Evolutionary conservation across 2,329 filamentous ascomycete species (phyloP), one percentile per base, ranked within the genome.

Genomic region (Colletotrichum tropicicola): DNA sequence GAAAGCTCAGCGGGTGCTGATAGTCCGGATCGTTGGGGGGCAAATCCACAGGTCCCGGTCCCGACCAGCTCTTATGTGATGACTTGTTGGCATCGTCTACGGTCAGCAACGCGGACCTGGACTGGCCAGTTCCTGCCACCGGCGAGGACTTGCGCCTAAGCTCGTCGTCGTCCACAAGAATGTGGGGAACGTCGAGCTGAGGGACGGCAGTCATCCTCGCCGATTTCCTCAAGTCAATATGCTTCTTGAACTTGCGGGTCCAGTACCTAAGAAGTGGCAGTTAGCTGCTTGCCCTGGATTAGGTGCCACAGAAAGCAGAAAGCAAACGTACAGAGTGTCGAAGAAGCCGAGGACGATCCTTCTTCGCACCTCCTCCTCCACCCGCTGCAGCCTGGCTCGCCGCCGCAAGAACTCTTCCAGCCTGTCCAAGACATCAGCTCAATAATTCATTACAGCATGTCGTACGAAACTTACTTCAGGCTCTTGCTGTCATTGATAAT

Each of bases 401-500:
- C 97, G 93, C 62, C 95, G 91, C 60, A 99, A 80, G 77, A 97
- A 99, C 75, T 99, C 96, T 73, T 99, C 96, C 3, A 99, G 86
- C 67, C 93, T 93, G 58, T 8, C 25, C 10, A 45, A 5, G 19
- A 23, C n/a, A 23, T 65, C 19, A 65, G 44, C 25, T 12, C 9
- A 32, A 12, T 30, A 27, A 10, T 10, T 10, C 19, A 19, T 19
- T 17, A n/a, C 10, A n/a, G 27, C 13, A 28, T 35, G 28, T 6
- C 25, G 37, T n/a, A 70, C n/a, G 25, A 45, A 47, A 78, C 82
- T 74, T 81, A 92, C 90, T 87, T 91, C 73, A 99, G 82, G 78
- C 94, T 97, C 84, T 98, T 98, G 82, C 91, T 98, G 78, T 99
- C 96, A 70, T 91, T 97, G 76, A 99, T 99, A 73, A 99, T 94